These are phyloP conservation scores for Rhododendron vialii DNA, from an alignment of 148 eudicot genomes.

Conservation along the genomic window DNA sequence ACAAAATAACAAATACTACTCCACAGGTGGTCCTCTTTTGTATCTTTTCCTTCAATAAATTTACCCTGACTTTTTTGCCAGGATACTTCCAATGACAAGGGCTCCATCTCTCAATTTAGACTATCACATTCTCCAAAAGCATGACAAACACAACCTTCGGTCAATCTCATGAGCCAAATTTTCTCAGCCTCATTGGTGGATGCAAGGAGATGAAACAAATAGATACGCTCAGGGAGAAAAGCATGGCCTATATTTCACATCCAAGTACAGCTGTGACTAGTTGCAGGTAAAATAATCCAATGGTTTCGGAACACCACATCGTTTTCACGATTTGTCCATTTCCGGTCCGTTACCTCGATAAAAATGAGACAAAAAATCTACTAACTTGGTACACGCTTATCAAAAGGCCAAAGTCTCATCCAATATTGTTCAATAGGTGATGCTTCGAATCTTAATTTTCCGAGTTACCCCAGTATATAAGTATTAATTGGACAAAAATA, in stretches of 20 bases:
- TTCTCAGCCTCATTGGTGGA: neutral
- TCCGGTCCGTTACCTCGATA: neutral
- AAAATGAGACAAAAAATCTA: neutral
- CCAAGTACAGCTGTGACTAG: neutral
- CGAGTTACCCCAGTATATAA: neutral
- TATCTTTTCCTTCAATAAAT: neutral
- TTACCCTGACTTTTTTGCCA: neutral
- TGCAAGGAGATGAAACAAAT: slow-evolving; percentile 4
- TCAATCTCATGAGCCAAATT: neutral
- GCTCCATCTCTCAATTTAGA: neutral
- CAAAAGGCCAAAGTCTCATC: neutral
- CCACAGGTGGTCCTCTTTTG: neutral
- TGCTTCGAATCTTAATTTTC: neutral
- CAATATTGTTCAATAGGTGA: neutral
- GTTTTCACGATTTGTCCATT: neutral
- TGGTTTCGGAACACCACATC: neutral
- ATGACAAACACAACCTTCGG: neutral
- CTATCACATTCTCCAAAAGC: neutral
- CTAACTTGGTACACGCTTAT: neutral
- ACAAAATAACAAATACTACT: neutral
- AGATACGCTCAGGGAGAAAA: neutral
- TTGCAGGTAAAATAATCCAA: neutral
- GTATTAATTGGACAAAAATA: neutral
- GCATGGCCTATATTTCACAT: neutral
- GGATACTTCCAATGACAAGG: neutral